Conservation (phyloP, 169 alveolate genomes). For the Plasmodium berghei region DNA sequence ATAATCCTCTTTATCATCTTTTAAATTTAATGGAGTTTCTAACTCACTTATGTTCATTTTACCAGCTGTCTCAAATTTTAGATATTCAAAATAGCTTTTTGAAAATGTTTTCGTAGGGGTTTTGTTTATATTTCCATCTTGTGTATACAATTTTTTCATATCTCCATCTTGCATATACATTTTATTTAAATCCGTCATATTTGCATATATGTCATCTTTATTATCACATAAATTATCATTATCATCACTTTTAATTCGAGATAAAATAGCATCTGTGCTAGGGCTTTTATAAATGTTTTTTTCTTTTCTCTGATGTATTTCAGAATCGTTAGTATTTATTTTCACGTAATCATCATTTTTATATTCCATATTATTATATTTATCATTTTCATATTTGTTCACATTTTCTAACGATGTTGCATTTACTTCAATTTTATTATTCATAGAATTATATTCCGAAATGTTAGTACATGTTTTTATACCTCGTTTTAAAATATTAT, state of each 20-base stretch:
- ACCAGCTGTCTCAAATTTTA: constrained; percentile 77
- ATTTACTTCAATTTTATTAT: neutral
- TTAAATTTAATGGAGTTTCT: constrained; percentile 71
- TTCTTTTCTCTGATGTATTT: neutral
- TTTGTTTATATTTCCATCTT: constrained; percentile 58
- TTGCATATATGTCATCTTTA: constrained; percentile 8
- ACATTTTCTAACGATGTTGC: constrained; percentile 7
- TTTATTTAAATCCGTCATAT: constrained; percentile 30
- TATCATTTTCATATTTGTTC: neutral
- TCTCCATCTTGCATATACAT: constrained; percentile 50
- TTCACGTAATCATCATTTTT: constrained; percentile 10
- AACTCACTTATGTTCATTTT: constrained; percentile 76
- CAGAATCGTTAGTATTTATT: neutral
- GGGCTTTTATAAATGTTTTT: constrained; percentile 31
- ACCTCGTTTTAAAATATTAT: constrained; percentile 15
- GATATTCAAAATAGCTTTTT: constrained; percentile 45
- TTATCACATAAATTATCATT: neutral
- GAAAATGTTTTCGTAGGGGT: constrained; percentile 74
- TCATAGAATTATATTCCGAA: neutral
- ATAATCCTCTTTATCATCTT: constrained; percentile 59
- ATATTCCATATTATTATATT: neutral
- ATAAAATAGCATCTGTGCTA: constrained; percentile 47
- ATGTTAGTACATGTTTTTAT: constrained; percentile 9
- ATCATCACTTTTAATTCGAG: constrained; percentile 43
- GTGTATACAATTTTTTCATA: constrained; percentile 16